Base-by-base conservation (phyloP, 2,329 filamentous ascomycete genomes). In the Coniochaeta ligniaria region DNA sequence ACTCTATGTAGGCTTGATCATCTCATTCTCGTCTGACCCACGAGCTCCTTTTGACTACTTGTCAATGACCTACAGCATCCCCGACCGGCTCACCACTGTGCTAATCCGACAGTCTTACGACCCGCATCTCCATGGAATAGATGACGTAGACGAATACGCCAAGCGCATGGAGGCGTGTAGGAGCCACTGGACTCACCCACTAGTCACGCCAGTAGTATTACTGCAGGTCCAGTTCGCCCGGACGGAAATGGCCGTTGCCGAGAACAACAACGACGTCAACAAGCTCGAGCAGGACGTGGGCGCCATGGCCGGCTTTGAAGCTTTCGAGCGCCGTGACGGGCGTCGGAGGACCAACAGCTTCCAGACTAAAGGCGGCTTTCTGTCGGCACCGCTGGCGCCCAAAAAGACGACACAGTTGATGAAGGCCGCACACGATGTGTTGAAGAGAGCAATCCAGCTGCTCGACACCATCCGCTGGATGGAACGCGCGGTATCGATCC, bases 401-500 rank as follows among this genome's bases (percentile, higher is more conserved):
- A 76, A 76, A 65, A 76, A 76, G 55, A 78, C 77, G 61, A 78
- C 78, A 3, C 74, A 76, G 57, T 71, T 79, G 20, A 79, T 79
- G 77, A 79, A 79, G 65, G 72, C 76, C 57, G 77, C 77, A 0
- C 77, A 80, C 38, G 76, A 78, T 45, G 76, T 78, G 1, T 67
- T 79, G 26, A 78, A 78, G 60, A 74, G 74, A 14, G 75, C 75
- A 1, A 78, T 80, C 58, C 75, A 78, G 60, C 67, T 80, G 9
- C 70, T 80, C 1, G 76, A 80, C 56, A 79, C 77, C 1, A 71
- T 80, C 35, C 68, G 75, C 24, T 80, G 77, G 77, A 78, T 79
- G 73, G 77, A 80, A 63, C 72, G 77, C 8, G 76, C 75, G 1
- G 66, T 79, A 36, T 77, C 77, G 63, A 69, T 79, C 17, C 67